Evolutionary conservation across 2,329 filamentous ascomycete genomes (phyloP), one percentile per base, ranked within the genome.

Genomic region (Myriosclerotinia duriaeana): DNA sequence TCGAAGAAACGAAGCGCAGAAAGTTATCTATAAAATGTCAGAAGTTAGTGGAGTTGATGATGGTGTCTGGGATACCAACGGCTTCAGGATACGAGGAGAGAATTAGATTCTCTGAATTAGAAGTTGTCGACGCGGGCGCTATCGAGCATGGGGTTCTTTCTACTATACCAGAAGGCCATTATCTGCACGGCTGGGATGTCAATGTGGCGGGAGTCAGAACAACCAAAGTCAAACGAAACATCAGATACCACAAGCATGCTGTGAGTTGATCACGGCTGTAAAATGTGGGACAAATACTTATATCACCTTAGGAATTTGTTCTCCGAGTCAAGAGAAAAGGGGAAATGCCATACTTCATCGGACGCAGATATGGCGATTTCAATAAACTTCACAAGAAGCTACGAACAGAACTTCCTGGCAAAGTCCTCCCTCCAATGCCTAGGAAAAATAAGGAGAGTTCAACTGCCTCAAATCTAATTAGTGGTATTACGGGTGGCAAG

Each of bases 1-100:
- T 98, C 40, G 95, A 99, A 79, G 93, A 97, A 79, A 98, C 95
- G 12, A 99, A 99, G 81, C 87, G 95, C 67, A 85, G 89, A 71
- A 99, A 99, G 78, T 81, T 99, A 71, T 94, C 95, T 4, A 83
- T 89, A 73, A 99, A 99, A 84, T 92, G 91, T 58, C 89, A 95
- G 78, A 99, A 99, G 81, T 81, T 99, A 67, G 92, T 99, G 14
- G 95, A 99, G 82, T 83, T 99, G 69, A 99, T 99, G 95, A 97
- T 99, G 93, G 95, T 99, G 11, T 98, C 94, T 9, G 95, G 95
- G 48, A 90, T 99, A 67, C 92, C 91, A 44, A 99, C 95, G 0
- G 93, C 95, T 5, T 97, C 93, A 5, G 95, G 95, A 2, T 99
- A 98, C 77, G 95, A 99, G 79, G 95, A 99, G 81, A 87, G 95